Base-by-base conservation (phyloP, 768 basidiomycete genomes). In the Suillus bovinus region DNA sequence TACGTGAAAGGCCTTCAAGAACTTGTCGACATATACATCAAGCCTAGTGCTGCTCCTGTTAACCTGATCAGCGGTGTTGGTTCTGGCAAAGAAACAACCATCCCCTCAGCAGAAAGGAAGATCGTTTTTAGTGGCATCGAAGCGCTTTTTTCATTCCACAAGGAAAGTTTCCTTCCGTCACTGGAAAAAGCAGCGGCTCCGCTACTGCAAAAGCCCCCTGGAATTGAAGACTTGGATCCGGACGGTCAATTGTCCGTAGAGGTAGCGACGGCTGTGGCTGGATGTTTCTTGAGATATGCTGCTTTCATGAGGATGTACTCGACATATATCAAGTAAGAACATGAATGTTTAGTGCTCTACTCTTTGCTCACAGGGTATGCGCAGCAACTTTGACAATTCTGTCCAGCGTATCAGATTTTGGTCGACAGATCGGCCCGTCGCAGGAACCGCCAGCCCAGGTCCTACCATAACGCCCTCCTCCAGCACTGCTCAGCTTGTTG, bases 291-390 rank as follows among this genome's bases (percentile, higher is more conserved):
- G 60, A 91, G 90, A 59, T 95, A 99, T 74, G 93, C 94, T 34
- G 94, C 96, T 5, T 98, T 98, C 80, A 94, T 99, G 93, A 93
- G 82, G 79, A 98, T 99, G 91, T 99, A 99, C 74, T 95, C 94
- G 36, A 91, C 90, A 49, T 99, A 98, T 73, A 96, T 96, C 82
- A 98, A 99, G 93, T 94, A 73, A 72, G 90, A 77, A 42, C 3
- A 47, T 10, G 61, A 58, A 54, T 65, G 10, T 62, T 42, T 55
- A 39, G 55, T 56, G 49, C 59, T 44, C 39, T 61, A 55, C 46
- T 38, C 50, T 59, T 39, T 60, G 61, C 67, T 73, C 44, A 67
- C 61, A 58, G 39, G 20, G 60, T 33, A 36, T 52, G 33, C 65
- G 39, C 68, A 95, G 93, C 76, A 96, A 96, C 74, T 99, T 98